phyloP scores from a whole-genome alignment of 345 rosid genomes.

The Odontarrhena argentea region DNA sequence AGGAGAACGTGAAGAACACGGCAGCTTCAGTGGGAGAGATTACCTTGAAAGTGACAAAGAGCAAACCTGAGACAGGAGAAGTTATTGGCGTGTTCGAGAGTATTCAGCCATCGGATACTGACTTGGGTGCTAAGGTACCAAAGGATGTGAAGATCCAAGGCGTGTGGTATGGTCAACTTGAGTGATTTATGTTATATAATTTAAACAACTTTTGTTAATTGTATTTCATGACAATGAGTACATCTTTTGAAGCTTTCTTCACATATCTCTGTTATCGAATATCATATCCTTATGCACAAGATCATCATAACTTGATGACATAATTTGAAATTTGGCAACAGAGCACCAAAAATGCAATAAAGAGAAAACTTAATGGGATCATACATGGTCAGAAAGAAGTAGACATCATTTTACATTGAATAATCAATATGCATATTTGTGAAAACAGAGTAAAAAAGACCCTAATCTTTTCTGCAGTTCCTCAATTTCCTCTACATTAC shows the following conservation, averaged over 20 bases:
- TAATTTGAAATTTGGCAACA: no score
- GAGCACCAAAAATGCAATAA: no score
- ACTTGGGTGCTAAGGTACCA: slow-evolving; percentile 90
- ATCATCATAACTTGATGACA: no score
- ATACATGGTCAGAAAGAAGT: no score
- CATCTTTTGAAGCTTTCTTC: slow-evolving; percentile 30
- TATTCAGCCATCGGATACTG: slow-evolving; percentile 96
- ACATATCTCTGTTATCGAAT: not conserved
- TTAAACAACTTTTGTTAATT: slow-evolving; percentile 33
- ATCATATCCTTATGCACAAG: no score
- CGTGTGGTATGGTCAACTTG: slow-evolving; percentile 97
- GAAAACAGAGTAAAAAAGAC: no score
- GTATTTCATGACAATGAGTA: slow-evolving; percentile 30
- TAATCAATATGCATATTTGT: no score
- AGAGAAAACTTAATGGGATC: no score
- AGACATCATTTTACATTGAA: no score
- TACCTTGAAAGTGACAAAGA: slow-evolving; percentile 75
- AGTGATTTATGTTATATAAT: slow-evolving; percentile 38
- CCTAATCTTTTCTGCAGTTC: no score
- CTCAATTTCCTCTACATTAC: no score
- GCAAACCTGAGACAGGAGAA: slow-evolving; percentile 90
- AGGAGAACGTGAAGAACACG: slow-evolving; percentile 78
- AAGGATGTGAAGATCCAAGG: slow-evolving; percentile 98
- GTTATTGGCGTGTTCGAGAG: slow-evolving; percentile 96
- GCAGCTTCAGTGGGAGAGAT: slow-evolving; percentile 80